Base-by-base conservation (phyloP, 148 eudicot genomes). In the Heliamphora exappendiculata region DNA sequence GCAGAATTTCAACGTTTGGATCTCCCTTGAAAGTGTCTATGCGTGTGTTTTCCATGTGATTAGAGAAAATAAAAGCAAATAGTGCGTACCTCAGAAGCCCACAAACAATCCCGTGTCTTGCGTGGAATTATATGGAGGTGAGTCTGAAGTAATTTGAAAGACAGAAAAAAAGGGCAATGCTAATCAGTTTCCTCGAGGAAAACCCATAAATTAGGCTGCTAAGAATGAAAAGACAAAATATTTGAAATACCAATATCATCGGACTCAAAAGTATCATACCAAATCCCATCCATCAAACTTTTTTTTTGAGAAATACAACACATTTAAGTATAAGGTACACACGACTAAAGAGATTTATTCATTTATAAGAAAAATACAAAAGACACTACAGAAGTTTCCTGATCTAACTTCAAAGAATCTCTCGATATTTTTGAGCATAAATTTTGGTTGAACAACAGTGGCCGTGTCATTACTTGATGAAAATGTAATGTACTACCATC, bases 71-170 rank as follows among this genome's bases (percentile, higher is more conserved):
- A 16, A 45, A 72, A 31, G 26, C 20, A 75, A 59, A 80, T 58
- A 34, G 58, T 31, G 75, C 76, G 33, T 88, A 94, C 98, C 98
- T 94, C 97, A 59, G 93, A 90, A 76, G 83, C 83, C 98, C 98
- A 94, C 72, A 94, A 86, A 78, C 93, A 82, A 78, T 94, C 98
- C 20, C 83, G 82, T 76, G 89, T 89, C 68, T 86, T 88, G 42
- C 98, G 91, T 5, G 97, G 98, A 84, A 94, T 92, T 78, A 92
- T 89, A 80, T 94, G 97, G 79, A 94, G 84, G 85, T 94, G 98
- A 31, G 98, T 92, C 98, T 92, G 87, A 74, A 79, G 69, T 54
- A 39, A 53, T 37, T 73, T 60, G 16, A 54, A 14, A 20, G 41
- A 42, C 16, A 67, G 14, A n/a, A 77, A 70, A 42, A n/a, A 65